Conservation (phyloP, 257 asterid species). For the Cruciata laevipes region DNA sequence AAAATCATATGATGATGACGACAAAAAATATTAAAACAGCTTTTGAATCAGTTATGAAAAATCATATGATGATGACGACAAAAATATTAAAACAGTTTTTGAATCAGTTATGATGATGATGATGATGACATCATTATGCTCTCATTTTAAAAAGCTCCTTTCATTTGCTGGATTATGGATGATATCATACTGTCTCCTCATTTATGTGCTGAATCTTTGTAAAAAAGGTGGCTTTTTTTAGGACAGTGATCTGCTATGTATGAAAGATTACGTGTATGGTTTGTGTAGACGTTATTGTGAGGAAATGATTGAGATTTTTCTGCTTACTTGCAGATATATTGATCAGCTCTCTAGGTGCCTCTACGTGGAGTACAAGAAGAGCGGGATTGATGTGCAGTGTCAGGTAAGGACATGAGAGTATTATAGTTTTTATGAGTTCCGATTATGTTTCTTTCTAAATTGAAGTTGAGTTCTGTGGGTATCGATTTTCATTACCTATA, state of each 20-base stretch:
- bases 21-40: too few species aligned
- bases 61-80: not conserved
- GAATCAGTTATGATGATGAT: not conserved
- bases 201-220: not conserved
- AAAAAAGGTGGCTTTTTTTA: not conserved
- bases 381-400: slow-evolving; percentile 94
- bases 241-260: not conserved
- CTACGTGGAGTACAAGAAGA: slow-evolving; percentile 90
- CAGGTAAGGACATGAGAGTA: slow-evolving; percentile 43
- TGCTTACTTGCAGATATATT: slow-evolving; percentile 48
- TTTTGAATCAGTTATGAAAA: too few species aligned
- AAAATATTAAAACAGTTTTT: too few species aligned
- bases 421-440: not conserved
- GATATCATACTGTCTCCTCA: not conserved
- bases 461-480: not conserved
- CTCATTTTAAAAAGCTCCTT: not conserved
- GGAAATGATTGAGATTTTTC: slow-evolving; percentile 5
- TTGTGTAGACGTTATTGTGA: not conserved
- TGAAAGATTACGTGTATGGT: not conserved
- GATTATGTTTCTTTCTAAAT: not conserved
- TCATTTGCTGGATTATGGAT: not conserved
- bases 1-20: too few species aligned
- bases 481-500: not conserved
- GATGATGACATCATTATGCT: not conserved
- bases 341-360: slow-evolving; percentile 95